Evolutionary conservation across 2,329 filamentous ascomycete species (phyloP).

Genomic region (Phialocephala subalpina): DNA sequence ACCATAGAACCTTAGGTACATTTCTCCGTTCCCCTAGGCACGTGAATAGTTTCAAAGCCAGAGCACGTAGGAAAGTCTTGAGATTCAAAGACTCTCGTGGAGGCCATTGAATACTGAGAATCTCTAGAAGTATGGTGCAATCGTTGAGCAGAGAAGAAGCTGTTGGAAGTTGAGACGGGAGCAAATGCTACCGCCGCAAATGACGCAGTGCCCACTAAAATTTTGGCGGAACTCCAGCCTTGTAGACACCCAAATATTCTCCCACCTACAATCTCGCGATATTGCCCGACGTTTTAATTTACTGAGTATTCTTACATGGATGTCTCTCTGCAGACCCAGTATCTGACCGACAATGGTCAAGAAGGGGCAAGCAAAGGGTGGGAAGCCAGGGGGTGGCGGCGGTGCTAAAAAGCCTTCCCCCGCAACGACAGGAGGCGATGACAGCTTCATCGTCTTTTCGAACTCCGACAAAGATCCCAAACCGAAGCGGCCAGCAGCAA

Average conservation of each 20-base stretch:
- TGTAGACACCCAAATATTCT: not conserved
- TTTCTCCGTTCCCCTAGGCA: too few species aligned
- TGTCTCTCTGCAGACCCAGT: constrained; percentile 1
- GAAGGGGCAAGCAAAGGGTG: constrained; percentile 44
- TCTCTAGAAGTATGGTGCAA: too few species aligned
- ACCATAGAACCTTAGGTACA: too few species aligned
- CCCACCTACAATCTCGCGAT: not conserved
- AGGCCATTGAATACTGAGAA: too few species aligned
- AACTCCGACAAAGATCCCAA: constrained; percentile 62
- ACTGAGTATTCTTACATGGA: constrained; percentile 29
- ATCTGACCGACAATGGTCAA: constrained; percentile 44
- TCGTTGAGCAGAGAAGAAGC: too few species aligned
- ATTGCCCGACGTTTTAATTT: not conserved
- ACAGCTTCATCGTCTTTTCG: constrained; percentile 64
- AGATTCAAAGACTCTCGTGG: too few species aligned
- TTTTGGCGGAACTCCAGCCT: not conserved
- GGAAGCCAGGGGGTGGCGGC: constrained; percentile 42
- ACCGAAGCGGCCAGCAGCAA: constrained; percentile 37
- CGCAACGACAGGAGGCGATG: constrained; percentile 47
- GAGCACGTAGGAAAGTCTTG: too few species aligned
- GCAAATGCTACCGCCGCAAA: too few species aligned
- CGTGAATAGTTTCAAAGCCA: too few species aligned
- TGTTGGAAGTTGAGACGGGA: too few species aligned
- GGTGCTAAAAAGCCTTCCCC: constrained; percentile 40
- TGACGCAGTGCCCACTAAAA: not conserved